phyloP scores from a whole-genome alignment of 75 land plant species.

The Sequoiadendron giganteum region DNA sequence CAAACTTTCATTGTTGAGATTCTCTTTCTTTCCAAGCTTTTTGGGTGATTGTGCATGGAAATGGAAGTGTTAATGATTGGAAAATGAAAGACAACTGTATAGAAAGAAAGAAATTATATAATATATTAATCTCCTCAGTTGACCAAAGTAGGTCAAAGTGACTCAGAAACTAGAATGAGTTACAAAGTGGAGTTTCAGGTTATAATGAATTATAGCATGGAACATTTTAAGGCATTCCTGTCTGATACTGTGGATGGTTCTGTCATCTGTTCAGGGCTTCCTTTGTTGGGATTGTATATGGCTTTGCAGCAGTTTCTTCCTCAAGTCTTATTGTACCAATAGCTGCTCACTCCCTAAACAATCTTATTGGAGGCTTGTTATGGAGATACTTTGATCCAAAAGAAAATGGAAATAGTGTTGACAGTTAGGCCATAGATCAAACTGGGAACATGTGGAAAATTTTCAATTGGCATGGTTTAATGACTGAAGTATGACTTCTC shows the following conservation, averaged over 20 bases:
- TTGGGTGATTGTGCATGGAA: background rate
- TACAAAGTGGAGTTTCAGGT: background rate
- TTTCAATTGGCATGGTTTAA: background rate
- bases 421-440: background rate
- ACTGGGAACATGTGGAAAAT: background rate
- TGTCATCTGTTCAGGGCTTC: slow-evolving; percentile 71
- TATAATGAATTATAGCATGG: background rate
- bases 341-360: slow-evolving; percentile 78
- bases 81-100: background rate
- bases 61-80: background rate
- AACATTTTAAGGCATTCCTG: background rate
- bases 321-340: slow-evolving; percentile 75
- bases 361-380: slow-evolving; percentile 70
- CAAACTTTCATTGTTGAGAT: background rate
- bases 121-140: background rate
- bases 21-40: slow-evolving; percentile 4
- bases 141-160: background rate
- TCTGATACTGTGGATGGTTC: background rate
- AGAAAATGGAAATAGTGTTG: background rate
- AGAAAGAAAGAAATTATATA: background rate
- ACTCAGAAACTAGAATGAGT: background rate
- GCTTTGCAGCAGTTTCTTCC: slow-evolving; percentile 62
- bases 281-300: slow-evolving; percentile 82
- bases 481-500: background rate
- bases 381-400: slow-evolving; percentile 44